Evolutionary conservation across 371 early-diverging fungal species (phyloP).

Genomic region (Apophysomyces sp.): DNA sequence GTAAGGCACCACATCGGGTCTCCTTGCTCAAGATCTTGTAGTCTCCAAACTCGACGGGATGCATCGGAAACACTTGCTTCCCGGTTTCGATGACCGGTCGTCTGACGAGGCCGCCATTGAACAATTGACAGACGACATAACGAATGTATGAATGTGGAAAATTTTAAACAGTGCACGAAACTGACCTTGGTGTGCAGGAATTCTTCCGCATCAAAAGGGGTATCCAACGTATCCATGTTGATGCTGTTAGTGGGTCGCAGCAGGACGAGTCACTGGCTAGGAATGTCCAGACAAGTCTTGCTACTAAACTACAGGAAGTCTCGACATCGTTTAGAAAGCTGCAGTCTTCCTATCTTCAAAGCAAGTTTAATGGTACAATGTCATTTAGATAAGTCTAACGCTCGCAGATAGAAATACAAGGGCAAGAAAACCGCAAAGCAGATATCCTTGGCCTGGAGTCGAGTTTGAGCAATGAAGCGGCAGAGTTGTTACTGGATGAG

Average conservation of each 20-base stretch:
- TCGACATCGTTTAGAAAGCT: conserved; percentile 80
- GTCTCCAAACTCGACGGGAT: conserved; percentile 81
- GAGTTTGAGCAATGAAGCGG: conserved; percentile 41
- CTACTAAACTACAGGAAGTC: conserved; percentile 86
- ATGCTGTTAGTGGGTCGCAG: conserved; percentile 40
- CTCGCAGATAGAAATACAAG: conserved; percentile 46
- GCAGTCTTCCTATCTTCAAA: conserved; percentile 87
- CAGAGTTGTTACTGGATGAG: conserved; percentile 44
- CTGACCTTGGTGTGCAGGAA: conserved; percentile 50
- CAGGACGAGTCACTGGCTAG: conserved; percentile 74
- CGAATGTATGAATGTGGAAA: conserved; percentile 52
- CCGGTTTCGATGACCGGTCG: conserved; percentile 91
- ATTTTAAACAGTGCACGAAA: not conserved
- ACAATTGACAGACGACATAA: conserved; percentile 76
- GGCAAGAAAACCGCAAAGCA: conserved; percentile 47
- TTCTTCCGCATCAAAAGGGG: conserved; percentile 80
- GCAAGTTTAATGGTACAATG: too few relatives aligned
- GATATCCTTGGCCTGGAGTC: conserved; percentile 44
- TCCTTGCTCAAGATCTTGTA: conserved; percentile 20
- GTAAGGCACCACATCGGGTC: conserved; percentile 36
- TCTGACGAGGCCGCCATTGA: conserved; percentile 87
- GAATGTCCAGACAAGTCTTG: conserved; percentile 89
- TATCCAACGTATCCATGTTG: conserved; percentile 73
- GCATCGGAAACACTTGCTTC: conserved; percentile 89
- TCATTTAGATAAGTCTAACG: too few relatives aligned